Conservation (phyloP, 2,329 filamentous ascomycete genomes). For the Byssothecium circinans region DNA sequence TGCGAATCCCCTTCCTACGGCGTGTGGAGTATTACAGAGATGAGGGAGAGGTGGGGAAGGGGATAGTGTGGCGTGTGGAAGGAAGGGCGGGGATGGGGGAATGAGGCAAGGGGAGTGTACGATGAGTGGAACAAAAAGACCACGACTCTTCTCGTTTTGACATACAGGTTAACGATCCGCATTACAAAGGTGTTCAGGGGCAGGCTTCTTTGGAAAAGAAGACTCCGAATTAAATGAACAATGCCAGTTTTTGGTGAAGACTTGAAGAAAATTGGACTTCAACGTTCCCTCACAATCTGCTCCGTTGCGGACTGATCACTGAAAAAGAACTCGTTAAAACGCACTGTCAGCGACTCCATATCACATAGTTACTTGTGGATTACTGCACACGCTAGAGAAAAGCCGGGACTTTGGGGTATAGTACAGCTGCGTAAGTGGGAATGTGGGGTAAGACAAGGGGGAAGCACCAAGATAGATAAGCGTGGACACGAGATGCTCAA, state of each 20-base stretch:
- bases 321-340: too few species aligned
- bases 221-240: too few species aligned
- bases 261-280: too few species aligned
- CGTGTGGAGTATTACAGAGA: constrained; percentile 22
- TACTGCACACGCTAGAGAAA: not conserved
- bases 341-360: too few species aligned
- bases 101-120: not conserved
- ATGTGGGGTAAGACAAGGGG: not conserved
- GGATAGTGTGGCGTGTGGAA: constrained; percentile 12
- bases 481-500: not conserved
- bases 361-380: too few species aligned
- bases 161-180: not conserved
- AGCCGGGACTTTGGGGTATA: not conserved
- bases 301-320: too few species aligned
- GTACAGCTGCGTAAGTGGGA: too few species aligned
- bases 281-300: too few species aligned
- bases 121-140: too few species aligned
- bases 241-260: too few species aligned
- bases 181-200: not conserved
- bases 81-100: not conserved
- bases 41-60: constrained; percentile 31
- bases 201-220: too few species aligned
- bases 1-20: constrained; percentile 26
- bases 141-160: too few species aligned
- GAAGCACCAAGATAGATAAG: not conserved